A percentile compares a stretch with the other conserved stretches of the same genome.
phyloP scores from a whole-genome alignment of 257 asterid species.

The Sherardia arvensis region DNA sequence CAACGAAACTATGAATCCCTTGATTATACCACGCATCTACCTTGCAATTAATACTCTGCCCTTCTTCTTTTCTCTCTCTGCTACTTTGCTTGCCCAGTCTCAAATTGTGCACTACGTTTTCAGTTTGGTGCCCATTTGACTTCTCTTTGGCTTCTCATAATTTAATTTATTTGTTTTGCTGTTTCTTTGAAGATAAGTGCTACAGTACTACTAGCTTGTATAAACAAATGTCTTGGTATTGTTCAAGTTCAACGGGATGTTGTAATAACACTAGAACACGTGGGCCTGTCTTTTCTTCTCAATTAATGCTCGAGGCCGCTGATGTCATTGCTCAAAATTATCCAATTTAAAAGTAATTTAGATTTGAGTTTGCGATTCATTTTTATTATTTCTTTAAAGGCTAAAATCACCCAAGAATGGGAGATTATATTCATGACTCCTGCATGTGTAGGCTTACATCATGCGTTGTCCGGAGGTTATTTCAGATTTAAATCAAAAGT shows the following conservation, averaged over 20 bases:
- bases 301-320: neutral
- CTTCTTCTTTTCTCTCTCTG: neutral
- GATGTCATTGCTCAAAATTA: neutral
- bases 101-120: constrained; percentile 5
- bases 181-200: no score
- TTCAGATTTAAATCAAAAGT: no score
- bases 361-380: no score
- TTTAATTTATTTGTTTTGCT: no score
- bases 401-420: no score
- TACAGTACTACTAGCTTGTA: no score
- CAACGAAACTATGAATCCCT: constrained; percentile 5
- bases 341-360: no score
- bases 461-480: no score
- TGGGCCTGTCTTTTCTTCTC: constrained; percentile 2
- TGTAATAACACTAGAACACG: neutral
- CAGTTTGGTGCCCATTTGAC: neutral
- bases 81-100: neutral
- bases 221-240: no score
- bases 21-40: constrained; percentile 32
- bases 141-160: neutral
- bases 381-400: no score
- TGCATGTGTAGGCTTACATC: no score
- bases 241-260: neutral
- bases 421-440: no score
- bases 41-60: constrained; percentile 28